phyloP scores from a whole-genome alignment of 2,329 filamentous ascomycete species.

The Sporothrix luriei region DNA sequence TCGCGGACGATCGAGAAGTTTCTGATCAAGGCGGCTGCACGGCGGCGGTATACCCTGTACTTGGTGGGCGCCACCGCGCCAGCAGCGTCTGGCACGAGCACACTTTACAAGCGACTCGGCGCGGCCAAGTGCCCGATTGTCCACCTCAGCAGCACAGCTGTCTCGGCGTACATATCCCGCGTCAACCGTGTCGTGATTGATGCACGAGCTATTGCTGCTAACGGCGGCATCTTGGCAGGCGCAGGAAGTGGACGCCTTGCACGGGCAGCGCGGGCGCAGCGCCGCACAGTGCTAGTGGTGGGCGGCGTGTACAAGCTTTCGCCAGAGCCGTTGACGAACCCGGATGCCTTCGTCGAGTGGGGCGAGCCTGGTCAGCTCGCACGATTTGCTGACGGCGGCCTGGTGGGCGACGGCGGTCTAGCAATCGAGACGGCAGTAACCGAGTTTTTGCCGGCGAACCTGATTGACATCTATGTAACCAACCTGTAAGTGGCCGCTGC shows the following conservation, averaged over 20 bases:
- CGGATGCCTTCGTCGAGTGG: conserved; percentile 81
- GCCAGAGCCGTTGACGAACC: conserved; percentile 82
- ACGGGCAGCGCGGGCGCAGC: conserved; percentile 78
- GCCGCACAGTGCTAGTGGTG: conserved; percentile 83
- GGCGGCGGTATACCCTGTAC: conserved; percentile 89
- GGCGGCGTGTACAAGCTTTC: conserved; percentile 93
- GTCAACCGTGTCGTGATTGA: conserved; percentile 94
- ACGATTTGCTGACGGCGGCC: conserved; percentile 73
- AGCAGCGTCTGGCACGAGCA: conserved; percentile 44
- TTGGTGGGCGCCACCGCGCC: conserved; percentile 54
- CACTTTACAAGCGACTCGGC: conserved; percentile 75
- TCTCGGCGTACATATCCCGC: conserved; percentile 91
- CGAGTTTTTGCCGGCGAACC: conserved; percentile 77
- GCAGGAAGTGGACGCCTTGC: conserved; percentile 83
- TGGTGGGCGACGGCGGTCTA: conserved; percentile 67
- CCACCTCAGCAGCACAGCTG: conserved; percentile 77
- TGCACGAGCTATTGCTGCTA: conserved; percentile 83
- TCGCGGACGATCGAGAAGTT: conserved; percentile 88
- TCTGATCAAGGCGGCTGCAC: conserved; percentile 80
- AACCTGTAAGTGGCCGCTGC: conserved; percentile 57
- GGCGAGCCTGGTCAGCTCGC: conserved; percentile 78
- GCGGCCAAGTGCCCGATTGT: conserved; percentile 80
- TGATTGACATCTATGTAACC: conserved; percentile 81
- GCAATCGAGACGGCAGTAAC: conserved; percentile 78
- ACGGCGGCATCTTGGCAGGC: conserved; percentile 82